phyloP scores from a whole-genome alignment of 257 asterid genomes.

The Petunia secreta region DNA sequence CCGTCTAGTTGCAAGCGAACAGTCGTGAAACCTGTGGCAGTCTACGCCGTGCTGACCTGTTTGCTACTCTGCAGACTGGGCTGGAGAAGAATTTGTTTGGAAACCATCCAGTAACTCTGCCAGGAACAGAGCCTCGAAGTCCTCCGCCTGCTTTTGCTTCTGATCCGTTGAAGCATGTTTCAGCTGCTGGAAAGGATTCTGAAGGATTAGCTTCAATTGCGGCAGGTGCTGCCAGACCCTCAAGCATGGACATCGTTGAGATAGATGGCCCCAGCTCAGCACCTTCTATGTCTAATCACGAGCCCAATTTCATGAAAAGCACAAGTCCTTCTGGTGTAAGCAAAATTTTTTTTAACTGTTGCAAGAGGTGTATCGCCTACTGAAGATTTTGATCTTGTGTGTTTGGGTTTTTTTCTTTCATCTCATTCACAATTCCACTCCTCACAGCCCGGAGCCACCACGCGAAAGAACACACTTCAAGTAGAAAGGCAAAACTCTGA shows the following conservation, averaged over 20 bases:
- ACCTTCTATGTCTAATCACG: slow-evolving; percentile 59
- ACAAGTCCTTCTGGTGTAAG: slow-evolving; percentile 78
- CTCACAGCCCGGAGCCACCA: slow-evolving; percentile 80
- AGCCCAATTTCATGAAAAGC: slow-evolving; percentile 55
- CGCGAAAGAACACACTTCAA: slow-evolving; percentile 69
- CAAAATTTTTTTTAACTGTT: neutral
- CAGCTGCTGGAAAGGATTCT: slow-evolving; percentile 46
- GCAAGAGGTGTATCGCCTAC: neutral
- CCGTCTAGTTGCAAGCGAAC: neutral
- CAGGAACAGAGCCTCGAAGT: slow-evolving; percentile 61
- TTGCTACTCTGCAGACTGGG: slow-evolving; percentile 66
- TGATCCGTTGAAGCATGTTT: slow-evolving; percentile 57
- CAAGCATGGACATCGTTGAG: slow-evolving; percentile 58
- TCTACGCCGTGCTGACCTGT: neutral
- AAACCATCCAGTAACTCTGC: slow-evolving; percentile 72
- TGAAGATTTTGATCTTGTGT: neutral
- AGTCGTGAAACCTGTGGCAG: slow-evolving; percentile 11
- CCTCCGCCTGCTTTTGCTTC: slow-evolving; percentile 93
- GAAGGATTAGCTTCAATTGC: slow-evolving; percentile 37
- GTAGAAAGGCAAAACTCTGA: slow-evolving; percentile 83
- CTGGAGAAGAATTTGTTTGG: slow-evolving; percentile 88
- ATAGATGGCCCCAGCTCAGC: slow-evolving; percentile 62
- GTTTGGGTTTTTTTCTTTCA: slow-evolving; percentile 22
- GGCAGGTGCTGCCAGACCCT: slow-evolving; percentile 53
- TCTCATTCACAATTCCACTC: slow-evolving; percentile 22